Evolutionary conservation across 1,139 yeast genomes (phyloP).

Genomic region (Meyerozyma athensensis): DNA sequence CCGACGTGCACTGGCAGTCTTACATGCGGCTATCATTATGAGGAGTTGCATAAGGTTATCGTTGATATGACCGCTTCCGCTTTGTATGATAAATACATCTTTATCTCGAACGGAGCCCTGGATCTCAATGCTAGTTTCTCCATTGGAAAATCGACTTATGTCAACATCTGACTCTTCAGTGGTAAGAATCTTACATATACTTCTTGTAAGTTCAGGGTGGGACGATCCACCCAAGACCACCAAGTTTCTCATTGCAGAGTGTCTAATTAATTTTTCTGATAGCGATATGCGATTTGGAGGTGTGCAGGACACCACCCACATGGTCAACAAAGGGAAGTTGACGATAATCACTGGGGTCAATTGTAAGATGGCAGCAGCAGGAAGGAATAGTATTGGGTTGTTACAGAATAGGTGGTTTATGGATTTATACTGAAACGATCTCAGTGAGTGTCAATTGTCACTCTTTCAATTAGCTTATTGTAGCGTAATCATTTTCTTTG

Average conservation of each 20-base stretch:
- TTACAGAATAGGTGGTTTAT: too few species aligned
- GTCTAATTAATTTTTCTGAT: too few species aligned
- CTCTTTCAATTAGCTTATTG: too few species aligned
- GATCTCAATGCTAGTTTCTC: conserved; percentile 85
- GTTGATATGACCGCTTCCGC: conserved; percentile 86
- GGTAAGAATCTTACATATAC: conserved; percentile 61
- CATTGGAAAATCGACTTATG: conserved; percentile 64
- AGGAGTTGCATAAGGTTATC: conserved; percentile 85
- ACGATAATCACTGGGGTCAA: too few species aligned
- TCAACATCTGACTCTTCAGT: conserved; percentile 55
- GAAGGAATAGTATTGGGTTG: too few species aligned
- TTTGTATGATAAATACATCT: conserved; percentile 81
- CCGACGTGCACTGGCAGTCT: conserved; percentile 88
- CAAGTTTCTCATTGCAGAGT: conserved; percentile 60
- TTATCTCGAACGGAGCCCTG: conserved; percentile 87
- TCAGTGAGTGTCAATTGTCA: too few species aligned
- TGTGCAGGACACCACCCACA: too few species aligned
- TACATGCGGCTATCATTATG: conserved; percentile 89
- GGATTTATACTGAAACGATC: too few species aligned
- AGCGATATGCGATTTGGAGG: too few species aligned
- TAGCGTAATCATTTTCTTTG: too few species aligned
- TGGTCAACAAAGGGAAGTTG: too few species aligned
- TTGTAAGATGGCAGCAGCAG: too few species aligned
- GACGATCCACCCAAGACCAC: conserved; percentile 76
- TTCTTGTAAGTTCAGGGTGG: conserved; percentile 57